Evolutionary conservation across 305 asterid species (phyloP).

Genomic region (Fraxinus sp.): DNA sequence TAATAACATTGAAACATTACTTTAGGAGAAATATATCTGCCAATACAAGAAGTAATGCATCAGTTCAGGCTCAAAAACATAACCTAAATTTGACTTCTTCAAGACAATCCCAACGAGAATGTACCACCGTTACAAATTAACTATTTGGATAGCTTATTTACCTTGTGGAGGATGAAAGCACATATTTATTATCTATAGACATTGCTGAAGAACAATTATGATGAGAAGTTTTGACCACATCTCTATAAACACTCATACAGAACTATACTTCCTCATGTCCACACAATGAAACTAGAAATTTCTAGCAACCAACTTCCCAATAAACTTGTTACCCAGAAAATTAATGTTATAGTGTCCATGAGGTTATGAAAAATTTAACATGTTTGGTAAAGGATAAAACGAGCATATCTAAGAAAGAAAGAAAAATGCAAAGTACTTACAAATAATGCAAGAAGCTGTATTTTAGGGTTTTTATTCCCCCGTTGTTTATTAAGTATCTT

Average conservation of each 20-base stretch:
- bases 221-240: background rate
- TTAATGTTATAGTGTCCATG: background rate
- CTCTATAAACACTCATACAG: background rate
- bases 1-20: background rate
- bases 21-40: background rate
- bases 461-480: slow-evolving; percentile 73
- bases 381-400: background rate
- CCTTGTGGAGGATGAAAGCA: background rate
- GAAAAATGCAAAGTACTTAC: slow-evolving; percentile 46
- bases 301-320: background rate
- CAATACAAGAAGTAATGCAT: background rate
- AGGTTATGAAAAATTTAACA: background rate
- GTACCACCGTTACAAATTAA: background rate
- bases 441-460: slow-evolving; percentile 82
- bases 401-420: background rate
- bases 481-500: slow-evolving; percentile 80
- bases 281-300: background rate
- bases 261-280: background rate
- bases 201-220: background rate
- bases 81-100: background rate
- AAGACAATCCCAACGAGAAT: background rate
- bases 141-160: background rate
- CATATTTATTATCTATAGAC: background rate
- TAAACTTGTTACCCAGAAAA: background rate
- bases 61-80: background rate